Evolutionary conservation across 2,329 filamentous ascomycete species (phyloP), one percentile per base, ranked within the genome.

Genomic region (Aureobasidium sp.): DNA sequence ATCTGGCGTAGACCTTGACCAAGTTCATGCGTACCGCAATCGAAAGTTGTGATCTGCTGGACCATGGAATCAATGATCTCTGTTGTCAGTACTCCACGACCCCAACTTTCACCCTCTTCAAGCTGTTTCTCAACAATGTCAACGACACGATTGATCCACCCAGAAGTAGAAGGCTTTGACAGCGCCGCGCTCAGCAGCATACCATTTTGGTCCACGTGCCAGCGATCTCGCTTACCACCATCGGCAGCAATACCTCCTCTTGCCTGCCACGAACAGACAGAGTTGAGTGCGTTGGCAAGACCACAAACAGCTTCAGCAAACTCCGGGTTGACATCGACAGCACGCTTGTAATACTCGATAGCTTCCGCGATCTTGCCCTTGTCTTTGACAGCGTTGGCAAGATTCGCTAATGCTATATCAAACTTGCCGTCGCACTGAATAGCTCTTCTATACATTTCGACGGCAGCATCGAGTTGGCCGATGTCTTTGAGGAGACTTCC

Each of bases 291-390:
- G 63, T 96, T 97, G 1, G 91, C 92, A 58, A 99, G 82, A 8
- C 94, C 94, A 73, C 94, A 99, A 0, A 99, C 93, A 7, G 94
- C 94, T 76, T 99, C 94, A 1, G 94, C 91, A 76, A 99, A 99
- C 37, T 96, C 89, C 0, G 94, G 93, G 68, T 94, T 99, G n/a
- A 92, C 86, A 37, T 83, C 82, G 10, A 99, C 93, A 42, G 94
- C 94, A 66, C 92, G 85, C 70, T 86, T 90, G 77, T 99, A 99
- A 73, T 95, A 97, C 29, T 79, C 78, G 64, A 99, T 97, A 1
- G 94, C 94, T 72, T 99, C 94, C 62, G 86, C 89, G 67, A 97
- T 90, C 47, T 90, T 86, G 2, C 94, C 94, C 68, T 95, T 91
- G 73, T 99, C 94, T 74, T 99, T 99, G 67, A 99, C 92, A 9